Conservation (phyloP, 1,284 basidiomycete genomes). For the Malassezia sympodialis region DNA sequence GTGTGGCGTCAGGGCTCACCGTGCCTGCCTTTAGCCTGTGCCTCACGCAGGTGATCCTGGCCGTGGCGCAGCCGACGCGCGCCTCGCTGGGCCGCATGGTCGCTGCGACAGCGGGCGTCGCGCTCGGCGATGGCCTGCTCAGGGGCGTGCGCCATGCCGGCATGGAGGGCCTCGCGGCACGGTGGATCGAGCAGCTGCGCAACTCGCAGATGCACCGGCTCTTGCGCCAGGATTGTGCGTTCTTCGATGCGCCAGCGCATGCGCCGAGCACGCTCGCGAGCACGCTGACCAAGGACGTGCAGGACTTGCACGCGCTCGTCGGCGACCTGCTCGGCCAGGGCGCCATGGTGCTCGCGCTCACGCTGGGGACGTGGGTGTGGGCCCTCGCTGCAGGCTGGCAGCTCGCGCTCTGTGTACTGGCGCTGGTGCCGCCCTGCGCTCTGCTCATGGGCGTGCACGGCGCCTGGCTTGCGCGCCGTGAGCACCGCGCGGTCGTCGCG, state of each 20-base stretch:
- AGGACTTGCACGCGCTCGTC: conserved; percentile 73
- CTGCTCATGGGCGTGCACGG: conserved; percentile 64
- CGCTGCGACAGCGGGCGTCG: conserved; percentile 61
- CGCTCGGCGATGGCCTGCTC: conserved; percentile 61
- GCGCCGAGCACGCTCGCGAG: conserved; percentile 60
- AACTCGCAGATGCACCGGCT: conserved; percentile 57
- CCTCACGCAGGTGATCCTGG: conserved; percentile 67
- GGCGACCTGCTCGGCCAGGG: conserved; percentile 63
- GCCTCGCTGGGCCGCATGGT: conserved; percentile 28
- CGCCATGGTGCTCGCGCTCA: conserved; percentile 65
- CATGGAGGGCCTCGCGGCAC: conserved; percentile 60
- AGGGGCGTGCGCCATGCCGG: conserved; percentile 55
- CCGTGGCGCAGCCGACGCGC: not conserved
- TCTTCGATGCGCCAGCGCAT: conserved; percentile 69
- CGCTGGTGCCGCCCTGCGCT: conserved; percentile 73
- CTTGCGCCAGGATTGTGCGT: conserved; percentile 74
- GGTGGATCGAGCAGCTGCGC: conserved; percentile 67
- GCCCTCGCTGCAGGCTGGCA: conserved; percentile 81
- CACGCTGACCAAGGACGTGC: conserved; percentile 74
- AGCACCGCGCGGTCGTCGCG: conserved; percentile 68
- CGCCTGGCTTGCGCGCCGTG: conserved; percentile 60
- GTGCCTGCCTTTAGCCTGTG: conserved; percentile 85
- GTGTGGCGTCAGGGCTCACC: conserved; percentile 63
- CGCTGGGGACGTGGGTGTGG: conserved; percentile 73
- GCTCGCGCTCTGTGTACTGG: conserved; percentile 79